A percentile compares a stretch with the other conserved stretches of the same genome.
Evolutionary conservation across 495 filamentous ascomycete genomes (phyloP).

Genomic region (Annulohypoxylon maeteangense): DNA sequence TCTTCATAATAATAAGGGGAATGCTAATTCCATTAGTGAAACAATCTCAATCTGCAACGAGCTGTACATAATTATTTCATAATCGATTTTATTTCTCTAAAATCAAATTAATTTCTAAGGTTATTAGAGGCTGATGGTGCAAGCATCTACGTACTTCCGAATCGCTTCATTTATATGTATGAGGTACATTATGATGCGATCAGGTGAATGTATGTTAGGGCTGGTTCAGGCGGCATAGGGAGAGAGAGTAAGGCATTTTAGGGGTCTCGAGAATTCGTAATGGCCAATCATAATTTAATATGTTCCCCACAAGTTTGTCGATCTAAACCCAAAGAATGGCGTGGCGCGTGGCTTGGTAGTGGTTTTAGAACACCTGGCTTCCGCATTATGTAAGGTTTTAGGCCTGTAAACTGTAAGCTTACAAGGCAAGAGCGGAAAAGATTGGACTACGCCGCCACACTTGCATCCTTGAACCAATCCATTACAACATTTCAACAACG

Average conservation of each 20-base stretch:
- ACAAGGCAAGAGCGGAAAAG: slow-evolving; percentile 14
- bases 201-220: not conserved
- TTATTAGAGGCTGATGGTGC: not conserved
- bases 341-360: slow-evolving; percentile 32
- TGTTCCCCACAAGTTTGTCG: slow-evolving; percentile 20
- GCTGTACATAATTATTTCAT: not conserved
- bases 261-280: slow-evolving; percentile 1
- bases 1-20: not conserved
- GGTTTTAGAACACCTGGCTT: slow-evolving; percentile 42
- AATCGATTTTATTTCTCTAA: not conserved
- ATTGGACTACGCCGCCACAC: slow-evolving; percentile 32
- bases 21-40: not conserved
- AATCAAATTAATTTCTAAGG: not conserved
- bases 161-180: not conserved
- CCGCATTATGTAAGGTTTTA: slow-evolving; percentile 13
- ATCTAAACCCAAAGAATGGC: slow-evolving; percentile 9
- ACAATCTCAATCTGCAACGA: not conserved
- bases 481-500: slow-evolving; percentile 10
- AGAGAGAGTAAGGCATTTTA: not conserved
- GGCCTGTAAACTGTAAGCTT: not conserved
- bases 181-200: not conserved
- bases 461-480: not conserved
- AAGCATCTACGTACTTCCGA: not conserved
- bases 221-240: not conserved
- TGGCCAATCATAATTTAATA: slow-evolving; percentile 26